Evolutionary conservation across 768 basidiomycete species (phyloP).

Genomic region (Rubroboletus pulcherrimus): DNA sequence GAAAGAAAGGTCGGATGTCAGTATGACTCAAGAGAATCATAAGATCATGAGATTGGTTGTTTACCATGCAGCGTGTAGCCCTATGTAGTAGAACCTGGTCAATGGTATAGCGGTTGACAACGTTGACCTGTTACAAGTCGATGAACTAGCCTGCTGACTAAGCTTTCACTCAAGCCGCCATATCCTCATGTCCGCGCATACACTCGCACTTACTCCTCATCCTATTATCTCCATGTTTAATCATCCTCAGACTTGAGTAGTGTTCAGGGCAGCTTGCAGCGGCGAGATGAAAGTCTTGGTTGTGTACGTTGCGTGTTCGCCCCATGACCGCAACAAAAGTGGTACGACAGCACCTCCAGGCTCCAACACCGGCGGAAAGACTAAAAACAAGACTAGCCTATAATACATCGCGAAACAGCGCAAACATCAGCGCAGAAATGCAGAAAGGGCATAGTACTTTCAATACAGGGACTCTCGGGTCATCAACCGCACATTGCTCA

Average conservation of each 20-base stretch:
- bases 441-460: background rate
- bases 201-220: background rate
- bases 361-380: background rate
- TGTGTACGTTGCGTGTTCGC: background rate
- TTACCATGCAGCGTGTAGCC: too few relatives aligned
- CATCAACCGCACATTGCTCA: constrained; percentile 6
- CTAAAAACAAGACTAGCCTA: background rate
- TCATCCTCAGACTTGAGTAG: background rate
- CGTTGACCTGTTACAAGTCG: too few relatives aligned
- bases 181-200: background rate
- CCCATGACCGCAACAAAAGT: background rate
- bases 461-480: background rate
- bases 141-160: too few relatives aligned
- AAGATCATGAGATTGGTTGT: too few relatives aligned
- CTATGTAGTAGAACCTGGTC: too few relatives aligned
- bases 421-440: background rate
- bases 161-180: too few relatives aligned
- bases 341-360: background rate
- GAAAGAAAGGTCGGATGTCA: background rate
- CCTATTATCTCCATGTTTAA: background rate
- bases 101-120: too few relatives aligned
- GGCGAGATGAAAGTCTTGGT: background rate
- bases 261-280: background rate
- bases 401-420: background rate
- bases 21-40: too few relatives aligned